Evolutionary conservation across 495 filamentous ascomycete species (phyloP), one percentile per base, ranked within the genome.

Genomic region (Aspergillus diversus): DNA sequence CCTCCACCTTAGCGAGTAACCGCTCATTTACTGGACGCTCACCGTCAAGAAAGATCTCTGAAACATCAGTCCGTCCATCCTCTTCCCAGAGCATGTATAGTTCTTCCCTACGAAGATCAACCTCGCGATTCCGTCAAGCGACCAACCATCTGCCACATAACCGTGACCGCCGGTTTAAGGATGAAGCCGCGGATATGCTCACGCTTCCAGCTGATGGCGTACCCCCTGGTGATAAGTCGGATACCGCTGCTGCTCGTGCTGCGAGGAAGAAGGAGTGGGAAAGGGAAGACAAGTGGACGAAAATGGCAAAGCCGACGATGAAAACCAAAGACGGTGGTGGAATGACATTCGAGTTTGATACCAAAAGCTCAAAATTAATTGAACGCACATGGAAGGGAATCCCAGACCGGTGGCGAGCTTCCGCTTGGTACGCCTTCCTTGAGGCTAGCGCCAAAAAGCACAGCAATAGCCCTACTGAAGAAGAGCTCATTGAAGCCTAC

Each of bases 351-450:
- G 90, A 92, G 33, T 99, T 99, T 71, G 92, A 97, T 73, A 86
- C 85, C 13, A 86, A 81, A 50, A 90, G 91, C 66, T 83, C 91
- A 12, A 99, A 97, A 71, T 75, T 99, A 15, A 90, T 97, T 51
- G 88, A 92, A 59, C 85, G 95, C 33, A 92, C 91, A 3, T 99
- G 95, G 95, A 99, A 99, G 77, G 95, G 95, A 37, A 97, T 99
- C 62, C 95, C 95, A 3, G 95, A 99, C 75, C 87, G 92, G 63
- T 99, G 95, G 95, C 87, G 95, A 27, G 83, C 90, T 33, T 91
- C 92, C 5, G 95, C 96, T 11, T 99, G 95, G 95, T 91, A 92
- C 73, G 89, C 93, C 6, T 99, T 99, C 75, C 83, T 99, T 6
- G 84, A 87, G n/a, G 75, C 89, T 9, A 94, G 90, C 70, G 91